Conservation (phyloP, 345 rosid genomes). For the Trapa bicornis region DNA sequence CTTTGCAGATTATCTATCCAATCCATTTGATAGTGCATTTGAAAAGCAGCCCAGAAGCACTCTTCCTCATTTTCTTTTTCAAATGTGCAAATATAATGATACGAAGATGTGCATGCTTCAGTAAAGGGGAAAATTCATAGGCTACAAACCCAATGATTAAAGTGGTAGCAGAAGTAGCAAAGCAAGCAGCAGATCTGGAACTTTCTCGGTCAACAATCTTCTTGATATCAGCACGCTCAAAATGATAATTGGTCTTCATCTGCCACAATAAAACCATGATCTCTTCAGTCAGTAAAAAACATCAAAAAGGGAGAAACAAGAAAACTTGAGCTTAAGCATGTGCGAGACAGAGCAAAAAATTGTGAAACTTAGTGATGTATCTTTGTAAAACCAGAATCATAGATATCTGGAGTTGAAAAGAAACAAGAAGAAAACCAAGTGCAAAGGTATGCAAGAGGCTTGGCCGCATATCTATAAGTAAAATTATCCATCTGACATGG, state of each 20-base stretch:
- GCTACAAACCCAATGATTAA: slow-evolving; percentile 60
- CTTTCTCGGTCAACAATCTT: slow-evolving; percentile 63
- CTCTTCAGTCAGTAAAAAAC: neutral
- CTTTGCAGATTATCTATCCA: neutral
- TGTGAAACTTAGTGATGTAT: neutral
- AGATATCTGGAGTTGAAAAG: neutral
- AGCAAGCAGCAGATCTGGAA: slow-evolving; percentile 31
- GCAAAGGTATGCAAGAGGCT: neutral
- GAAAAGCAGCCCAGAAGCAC: neutral
- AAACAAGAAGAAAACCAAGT: neutral
- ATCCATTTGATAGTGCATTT: neutral
- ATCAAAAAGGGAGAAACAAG: neutral
- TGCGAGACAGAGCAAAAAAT: neutral
- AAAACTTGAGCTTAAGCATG: neutral
- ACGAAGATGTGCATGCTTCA: neutral
- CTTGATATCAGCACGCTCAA: slow-evolving; percentile 60
- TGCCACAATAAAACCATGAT: slow-evolving; percentile 16
- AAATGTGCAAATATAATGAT: no score
- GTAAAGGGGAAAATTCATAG: neutral
- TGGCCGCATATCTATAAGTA: neutral
- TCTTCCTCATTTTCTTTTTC: neutral
- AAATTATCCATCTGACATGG: neutral
- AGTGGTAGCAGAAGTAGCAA: slow-evolving; percentile 76
- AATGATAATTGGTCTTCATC: slow-evolving; percentile 43
- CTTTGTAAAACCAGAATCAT: neutral